Evolutionary conservation across 106 monocot genomes (phyloP).

Genomic region (Chionographis japonica): DNA sequence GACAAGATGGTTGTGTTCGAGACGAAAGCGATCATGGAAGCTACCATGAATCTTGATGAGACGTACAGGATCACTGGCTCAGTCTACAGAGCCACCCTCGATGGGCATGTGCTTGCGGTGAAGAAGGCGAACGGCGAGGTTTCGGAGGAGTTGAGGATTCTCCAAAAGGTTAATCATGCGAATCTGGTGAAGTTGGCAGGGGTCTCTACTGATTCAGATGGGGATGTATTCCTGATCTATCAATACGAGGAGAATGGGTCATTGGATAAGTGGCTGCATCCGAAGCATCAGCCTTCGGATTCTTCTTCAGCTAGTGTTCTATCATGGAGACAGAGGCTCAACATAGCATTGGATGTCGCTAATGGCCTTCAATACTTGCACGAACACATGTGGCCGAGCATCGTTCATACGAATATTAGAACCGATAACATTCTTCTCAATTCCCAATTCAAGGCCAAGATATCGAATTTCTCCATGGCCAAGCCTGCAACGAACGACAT

Average conservation of each 20-base stretch:
- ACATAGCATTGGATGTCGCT: conserved; percentile 41
- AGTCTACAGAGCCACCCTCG: conserved; percentile 30
- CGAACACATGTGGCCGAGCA: conserved; percentile 34
- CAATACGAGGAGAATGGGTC: conserved; percentile 50
- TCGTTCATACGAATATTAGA: conserved; percentile 39
- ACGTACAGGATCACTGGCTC: conserved; percentile 19
- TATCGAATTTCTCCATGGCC: conserved; percentile 43
- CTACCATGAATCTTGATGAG: conserved; percentile 41
- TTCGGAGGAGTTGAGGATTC: conserved; percentile 25
- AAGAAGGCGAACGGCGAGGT: conserved; percentile 24
- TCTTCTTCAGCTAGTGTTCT: conserved; percentile 11
- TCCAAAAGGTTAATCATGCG: conserved; percentile 41
- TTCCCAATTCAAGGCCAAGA: conserved; percentile 44
- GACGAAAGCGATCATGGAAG: conserved; percentile 18
- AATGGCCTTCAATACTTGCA: conserved; percentile 60
- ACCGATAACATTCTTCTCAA: conserved; percentile 36
- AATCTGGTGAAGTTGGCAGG: conserved; percentile 49
- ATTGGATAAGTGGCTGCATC: conserved; percentile 44
- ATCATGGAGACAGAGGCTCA: conserved; percentile 44
- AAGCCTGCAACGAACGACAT: conserved; percentile 12
- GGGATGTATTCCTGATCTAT: conserved; percentile 28
- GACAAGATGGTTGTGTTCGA: conserved; percentile 25
- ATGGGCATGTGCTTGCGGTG: conserved; percentile 34
- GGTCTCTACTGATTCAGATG: conserved; percentile 22
- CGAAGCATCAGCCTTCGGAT: neutral